phyloP scores from a whole-genome alignment of 768 basidiomycete species.

The Dacryopinax spathularia region DNA sequence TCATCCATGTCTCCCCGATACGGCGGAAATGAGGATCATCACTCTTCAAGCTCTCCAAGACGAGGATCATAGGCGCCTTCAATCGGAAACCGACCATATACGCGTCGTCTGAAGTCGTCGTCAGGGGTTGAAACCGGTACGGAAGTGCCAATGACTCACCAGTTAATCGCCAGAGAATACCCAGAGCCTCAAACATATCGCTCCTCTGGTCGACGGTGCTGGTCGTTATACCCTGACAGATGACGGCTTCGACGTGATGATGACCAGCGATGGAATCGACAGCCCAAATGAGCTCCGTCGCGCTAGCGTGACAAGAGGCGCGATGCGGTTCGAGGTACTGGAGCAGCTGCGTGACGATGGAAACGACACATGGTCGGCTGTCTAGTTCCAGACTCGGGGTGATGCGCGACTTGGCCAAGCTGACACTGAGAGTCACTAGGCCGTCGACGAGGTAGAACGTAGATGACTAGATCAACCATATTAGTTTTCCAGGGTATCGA shows the following conservation, averaged over 20 bases:
- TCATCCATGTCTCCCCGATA: constrained; percentile 93
- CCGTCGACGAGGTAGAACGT: constrained; percentile 60
- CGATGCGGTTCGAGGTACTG: constrained; percentile 53
- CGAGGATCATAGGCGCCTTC: constrained; percentile 72
- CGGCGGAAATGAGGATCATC: constrained; percentile 61
- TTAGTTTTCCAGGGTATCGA: constrained; percentile 10
- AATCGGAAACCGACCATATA: constrained; percentile 68
- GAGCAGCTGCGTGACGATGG: constrained; percentile 55
- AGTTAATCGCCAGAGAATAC: constrained; percentile 78
- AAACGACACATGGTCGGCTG: constrained; percentile 39
- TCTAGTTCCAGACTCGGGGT: constrained; percentile 46
- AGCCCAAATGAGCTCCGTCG: constrained; percentile 71
- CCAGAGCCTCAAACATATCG: constrained; percentile 73
- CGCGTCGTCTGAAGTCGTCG: constrained; percentile 50
- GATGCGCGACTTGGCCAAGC: constrained; percentile 36
- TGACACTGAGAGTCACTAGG: constrained; percentile 41
- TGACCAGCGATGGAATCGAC: constrained; percentile 42
- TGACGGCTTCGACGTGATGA: constrained; percentile 61
- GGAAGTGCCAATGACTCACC: constrained; percentile 36
- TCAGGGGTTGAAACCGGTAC: neutral
- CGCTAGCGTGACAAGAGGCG: constrained; percentile 63
- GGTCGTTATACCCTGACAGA: constrained; percentile 57
- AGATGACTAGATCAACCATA: constrained; percentile 28
- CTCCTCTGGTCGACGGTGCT: constrained; percentile 33
- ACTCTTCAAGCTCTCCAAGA: constrained; percentile 67